These are phyloP conservation scores for Cryphonectria japonica DNA, from an alignment of 2,329 filamentous ascomycete species.

Conservation along the genomic window DNA sequence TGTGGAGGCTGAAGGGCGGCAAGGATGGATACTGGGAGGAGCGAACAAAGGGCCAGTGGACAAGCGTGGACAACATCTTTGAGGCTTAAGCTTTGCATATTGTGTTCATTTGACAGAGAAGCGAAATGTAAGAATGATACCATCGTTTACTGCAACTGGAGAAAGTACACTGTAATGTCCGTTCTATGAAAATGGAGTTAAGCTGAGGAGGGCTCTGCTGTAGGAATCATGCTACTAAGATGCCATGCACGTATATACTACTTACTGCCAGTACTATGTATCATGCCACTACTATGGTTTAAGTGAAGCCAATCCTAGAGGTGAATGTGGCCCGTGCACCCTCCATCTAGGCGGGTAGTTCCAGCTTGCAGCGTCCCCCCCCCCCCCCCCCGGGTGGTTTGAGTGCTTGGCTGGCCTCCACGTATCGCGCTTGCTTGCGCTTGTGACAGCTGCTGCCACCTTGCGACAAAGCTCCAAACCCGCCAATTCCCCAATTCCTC, in stretches of 20 bases:
- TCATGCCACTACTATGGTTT: background rate
- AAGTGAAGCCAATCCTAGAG: background rate
- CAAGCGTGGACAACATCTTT: constrained; percentile 57
- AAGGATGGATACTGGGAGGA: constrained; percentile 96
- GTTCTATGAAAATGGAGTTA: background rate
- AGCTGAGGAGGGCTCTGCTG: too few relatives aligned
- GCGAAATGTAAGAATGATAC: background rate
- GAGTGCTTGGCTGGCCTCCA: constrained; percentile 6
- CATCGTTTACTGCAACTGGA: background rate
- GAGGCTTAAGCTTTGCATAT: constrained; percentile 23
- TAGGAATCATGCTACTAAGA: too few relatives aligned
- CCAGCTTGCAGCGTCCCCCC: constrained; percentile 2
- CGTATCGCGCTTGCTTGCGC: constrained; percentile 13
- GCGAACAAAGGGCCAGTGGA: constrained; percentile 70
- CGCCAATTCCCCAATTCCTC: background rate
- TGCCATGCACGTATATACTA: background rate
- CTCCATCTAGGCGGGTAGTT: background rate
- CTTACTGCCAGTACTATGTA: background rate
- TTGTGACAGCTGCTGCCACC: constrained; percentile 23
- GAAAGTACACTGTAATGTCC: background rate
- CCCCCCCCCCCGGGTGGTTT: background rate
- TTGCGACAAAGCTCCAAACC: constrained; percentile 13
- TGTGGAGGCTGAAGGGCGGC: constrained; percentile 77
- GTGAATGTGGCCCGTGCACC: constrained; percentile 16
- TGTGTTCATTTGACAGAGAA: background rate